phyloP scores from a whole-genome alignment of 106 monocot species.

The Phalaenopsis aphrodite region DNA sequence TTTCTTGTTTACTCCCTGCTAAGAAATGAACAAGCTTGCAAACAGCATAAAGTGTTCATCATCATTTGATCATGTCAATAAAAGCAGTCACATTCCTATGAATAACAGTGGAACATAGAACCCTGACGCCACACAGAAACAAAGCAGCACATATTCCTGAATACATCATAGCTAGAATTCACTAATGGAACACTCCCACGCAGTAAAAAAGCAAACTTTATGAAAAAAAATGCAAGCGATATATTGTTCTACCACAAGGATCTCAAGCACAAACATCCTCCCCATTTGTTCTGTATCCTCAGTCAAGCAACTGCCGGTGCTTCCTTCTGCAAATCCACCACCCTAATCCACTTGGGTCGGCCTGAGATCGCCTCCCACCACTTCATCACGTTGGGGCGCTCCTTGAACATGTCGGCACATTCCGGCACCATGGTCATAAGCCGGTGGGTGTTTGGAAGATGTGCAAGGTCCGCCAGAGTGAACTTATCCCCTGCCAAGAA shows the following conservation, averaged over 20 bases:
- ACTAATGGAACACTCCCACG: not conserved
- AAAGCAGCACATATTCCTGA: too few species aligned
- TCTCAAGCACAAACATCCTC: too few species aligned
- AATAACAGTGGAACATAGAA: not conserved
- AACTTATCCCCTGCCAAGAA: slow-evolving; percentile 63
- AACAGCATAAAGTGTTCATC: too few species aligned
- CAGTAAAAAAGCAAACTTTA: not conserved
- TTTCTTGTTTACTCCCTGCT: too few species aligned
- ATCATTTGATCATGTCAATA: not conserved
- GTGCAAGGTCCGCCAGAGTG: slow-evolving; percentile 56
- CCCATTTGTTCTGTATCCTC: not conserved
- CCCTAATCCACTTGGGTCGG: slow-evolving; percentile 52
- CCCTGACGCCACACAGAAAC: too few species aligned
- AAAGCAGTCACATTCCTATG: not conserved
- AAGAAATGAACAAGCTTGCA: too few species aligned
- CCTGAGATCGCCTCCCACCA: slow-evolving; percentile 72
- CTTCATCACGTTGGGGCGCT: slow-evolving; percentile 52
- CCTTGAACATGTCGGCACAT: slow-evolving; percentile 26
- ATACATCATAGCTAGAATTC: too few species aligned
- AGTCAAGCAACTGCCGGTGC: slow-evolving; percentile 1
- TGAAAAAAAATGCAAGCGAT: not conserved
- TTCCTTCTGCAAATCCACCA: slow-evolving; percentile 23
- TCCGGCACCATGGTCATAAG: slow-evolving; percentile 24
- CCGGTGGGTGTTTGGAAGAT: slow-evolving; percentile 53
- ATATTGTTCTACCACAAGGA: not conserved